Evolutionary conservation across 805 yeast genomes (phyloP).

Genomic region (Pichia cabralensis): DNA sequence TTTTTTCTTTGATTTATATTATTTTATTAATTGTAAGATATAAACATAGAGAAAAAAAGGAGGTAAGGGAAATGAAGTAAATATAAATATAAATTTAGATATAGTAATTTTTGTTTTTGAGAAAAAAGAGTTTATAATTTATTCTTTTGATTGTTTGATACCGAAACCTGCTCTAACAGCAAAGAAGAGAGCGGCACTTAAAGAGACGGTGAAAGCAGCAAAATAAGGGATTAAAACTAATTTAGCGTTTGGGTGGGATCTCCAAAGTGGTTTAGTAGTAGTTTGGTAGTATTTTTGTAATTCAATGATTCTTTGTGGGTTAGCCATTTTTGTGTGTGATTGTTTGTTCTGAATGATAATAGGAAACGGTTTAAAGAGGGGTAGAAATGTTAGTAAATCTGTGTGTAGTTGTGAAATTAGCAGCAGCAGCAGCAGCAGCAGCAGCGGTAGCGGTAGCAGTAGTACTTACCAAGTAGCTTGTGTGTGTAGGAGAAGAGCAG

Average conservation of each 20-base stretch:
- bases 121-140: too few species aligned
- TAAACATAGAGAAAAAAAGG: too few species aligned
- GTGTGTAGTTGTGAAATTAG: neutral
- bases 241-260: conserved; percentile 55
- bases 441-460: too few species aligned
- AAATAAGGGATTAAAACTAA: conserved; percentile 68
- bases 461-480: too few species aligned
- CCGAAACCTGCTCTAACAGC: conserved; percentile 64
- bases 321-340: conserved; percentile 5
- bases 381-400: neutral
- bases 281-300: conserved; percentile 50
- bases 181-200: conserved; percentile 58
- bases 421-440: too few species aligned
- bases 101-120: too few species aligned
- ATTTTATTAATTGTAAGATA: too few species aligned
- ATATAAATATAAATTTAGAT: too few species aligned
- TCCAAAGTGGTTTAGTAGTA: conserved; percentile 48
- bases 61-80: too few species aligned
- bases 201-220: conserved; percentile 60
- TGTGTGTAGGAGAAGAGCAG: too few species aligned
- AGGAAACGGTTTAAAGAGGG: neutral
- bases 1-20: too few species aligned
- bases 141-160: conserved; percentile 37
- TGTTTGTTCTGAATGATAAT: too few species aligned
- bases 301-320: conserved; percentile 34